These are phyloP conservation scores for Litsea cubeba DNA, from an alignment of 164 flowering plant species.

Conservation along the genomic window DNA sequence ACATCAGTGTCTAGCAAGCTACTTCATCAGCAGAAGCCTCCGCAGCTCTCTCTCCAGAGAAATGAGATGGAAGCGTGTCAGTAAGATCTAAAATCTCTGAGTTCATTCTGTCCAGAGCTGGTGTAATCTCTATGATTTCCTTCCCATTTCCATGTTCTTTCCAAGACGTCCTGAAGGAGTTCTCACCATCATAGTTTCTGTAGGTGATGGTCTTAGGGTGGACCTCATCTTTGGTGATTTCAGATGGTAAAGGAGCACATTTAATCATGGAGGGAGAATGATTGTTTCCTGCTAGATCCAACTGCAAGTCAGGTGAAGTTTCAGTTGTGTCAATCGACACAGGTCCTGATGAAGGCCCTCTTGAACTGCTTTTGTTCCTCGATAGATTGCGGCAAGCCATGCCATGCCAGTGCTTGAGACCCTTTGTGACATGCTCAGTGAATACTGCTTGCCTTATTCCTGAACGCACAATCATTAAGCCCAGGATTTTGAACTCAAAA, in stretches of 20 bases:
- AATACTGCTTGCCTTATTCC: slow-evolving; percentile 46
- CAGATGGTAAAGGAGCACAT: neutral
- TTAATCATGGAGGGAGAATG: slow-evolving; percentile 9
- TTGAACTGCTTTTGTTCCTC: slow-evolving; percentile 15
- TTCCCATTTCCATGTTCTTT: slow-evolving; percentile 16
- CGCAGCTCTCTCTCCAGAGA: neutral
- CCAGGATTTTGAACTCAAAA: neutral
- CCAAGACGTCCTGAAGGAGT: slow-evolving; percentile 38
- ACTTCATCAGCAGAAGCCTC: neutral
- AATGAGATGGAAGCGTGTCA: neutral
- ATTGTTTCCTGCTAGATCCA: neutral
- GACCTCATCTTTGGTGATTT: slow-evolving; percentile 15
- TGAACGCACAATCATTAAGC: slow-evolving; percentile 26
- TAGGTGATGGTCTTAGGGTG: slow-evolving; percentile 13
- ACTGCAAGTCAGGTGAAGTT: slow-evolving; percentile 15
- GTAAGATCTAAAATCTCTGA: neutral
- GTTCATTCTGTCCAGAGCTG: neutral
- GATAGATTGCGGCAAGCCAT: slow-evolving; percentile 24
- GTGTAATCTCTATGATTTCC: neutral
- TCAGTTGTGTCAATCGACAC: slow-evolving; percentile 7
- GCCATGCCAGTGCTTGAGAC: slow-evolving; percentile 48
- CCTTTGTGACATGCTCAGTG: slow-evolving; percentile 39
- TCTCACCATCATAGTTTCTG: slow-evolving; percentile 36
- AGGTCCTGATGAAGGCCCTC: slow-evolving; percentile 11
- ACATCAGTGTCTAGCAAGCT: neutral